Base-by-base conservation (phyloP, 2,329 filamentous ascomycete species). In the Calcarisporium arbuscula region DNA sequence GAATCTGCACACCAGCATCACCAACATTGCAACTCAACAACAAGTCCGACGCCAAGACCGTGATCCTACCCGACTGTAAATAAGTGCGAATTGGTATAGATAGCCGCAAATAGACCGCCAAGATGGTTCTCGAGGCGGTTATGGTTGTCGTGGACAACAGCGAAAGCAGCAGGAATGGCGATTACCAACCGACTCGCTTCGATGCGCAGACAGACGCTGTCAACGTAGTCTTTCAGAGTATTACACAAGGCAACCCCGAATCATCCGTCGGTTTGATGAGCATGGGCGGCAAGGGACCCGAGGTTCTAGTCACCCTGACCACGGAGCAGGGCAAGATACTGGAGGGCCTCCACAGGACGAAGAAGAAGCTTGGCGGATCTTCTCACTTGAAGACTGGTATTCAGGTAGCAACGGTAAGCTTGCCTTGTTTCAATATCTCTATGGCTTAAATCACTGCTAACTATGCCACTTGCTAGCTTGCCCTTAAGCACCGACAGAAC, bases 81-180 rank as follows among this genome's bases (percentile, higher is more conserved):
- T n/a, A n/a, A n/a, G n/a, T n/a, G n/a, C n/a, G n/a, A n/a, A n/a
- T 28, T 19, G 26, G n/a, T 4, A 29, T 25, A 25, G 10, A 25
- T 25, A 36, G 22, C 9, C 29, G 6, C 28, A 10, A 6, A 40
- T 43, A 43, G 45, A 52, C 62, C 62, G 65, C 62, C 79, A 89
- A 74, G 57, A 98, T 98, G 92, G 85, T 82, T 67, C 82, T 98
- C 65, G 92, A 98, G 80, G 94, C 92, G 69, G 94, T 94, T 45
- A 96, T 98, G 89, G 86, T 98, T 64, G 82, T 96, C 74, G 87
- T 96, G 56, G 92, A 98, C 76, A 98, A 96, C 74, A 95, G 89
- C 71, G 92, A 98, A 71, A 89, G 85, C 69, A 94, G 87, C 71
- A 81, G 92, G 60, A 98, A 98, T 67, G 92, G 94, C 58, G 92